These are phyloP conservation scores for Malus sieversii DNA, from an alignment of 306 rosid species.

Conservation along the genomic window DNA sequence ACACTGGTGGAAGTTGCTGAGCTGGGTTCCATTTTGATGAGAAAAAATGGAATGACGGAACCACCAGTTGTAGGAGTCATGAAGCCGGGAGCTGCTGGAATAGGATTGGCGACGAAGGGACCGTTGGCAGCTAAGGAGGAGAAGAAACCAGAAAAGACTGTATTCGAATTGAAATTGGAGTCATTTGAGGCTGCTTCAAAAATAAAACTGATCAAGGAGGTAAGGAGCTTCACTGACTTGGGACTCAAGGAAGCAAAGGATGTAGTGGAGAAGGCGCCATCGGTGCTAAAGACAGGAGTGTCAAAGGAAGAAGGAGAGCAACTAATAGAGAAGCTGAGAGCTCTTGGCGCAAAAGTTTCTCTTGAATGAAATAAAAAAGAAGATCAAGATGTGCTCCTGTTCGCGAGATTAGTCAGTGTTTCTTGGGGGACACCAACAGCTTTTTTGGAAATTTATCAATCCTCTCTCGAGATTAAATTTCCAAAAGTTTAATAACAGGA, in stretches of 20 bases:
- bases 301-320: conserved; percentile 91
- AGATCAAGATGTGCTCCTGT: neutral
- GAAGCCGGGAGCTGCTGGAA: conserved; percentile 65
- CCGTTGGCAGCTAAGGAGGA: conserved; percentile 62
- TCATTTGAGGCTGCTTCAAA: conserved; percentile 77
- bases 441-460: neutral
- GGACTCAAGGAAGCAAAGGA: conserved; percentile 90
- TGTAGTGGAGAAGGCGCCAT: conserved; percentile 72
- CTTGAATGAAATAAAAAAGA: conserved; percentile 41
- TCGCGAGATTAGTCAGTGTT: neutral
- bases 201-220: conserved; percentile 84
- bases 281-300: conserved; percentile 66
- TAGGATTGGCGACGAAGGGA: conserved; percentile 51
- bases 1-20: conserved; percentile 68
- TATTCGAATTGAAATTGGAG: conserved; percentile 68
- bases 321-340: conserved; percentile 73
- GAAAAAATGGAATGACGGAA: conserved; percentile 55
- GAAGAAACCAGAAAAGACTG: conserved; percentile 71
- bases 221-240: conserved; percentile 71
- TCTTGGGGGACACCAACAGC: neutral
- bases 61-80: conserved; percentile 60
- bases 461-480: neutral
- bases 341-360: conserved; percentile 81
- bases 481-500: no score
- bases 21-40: conserved; percentile 60